Evolutionary conservation across 495 filamentous ascomycete genomes (phyloP), one percentile per base, ranked within the genome.

Genomic region (Cenococcum geophilum): DNA sequence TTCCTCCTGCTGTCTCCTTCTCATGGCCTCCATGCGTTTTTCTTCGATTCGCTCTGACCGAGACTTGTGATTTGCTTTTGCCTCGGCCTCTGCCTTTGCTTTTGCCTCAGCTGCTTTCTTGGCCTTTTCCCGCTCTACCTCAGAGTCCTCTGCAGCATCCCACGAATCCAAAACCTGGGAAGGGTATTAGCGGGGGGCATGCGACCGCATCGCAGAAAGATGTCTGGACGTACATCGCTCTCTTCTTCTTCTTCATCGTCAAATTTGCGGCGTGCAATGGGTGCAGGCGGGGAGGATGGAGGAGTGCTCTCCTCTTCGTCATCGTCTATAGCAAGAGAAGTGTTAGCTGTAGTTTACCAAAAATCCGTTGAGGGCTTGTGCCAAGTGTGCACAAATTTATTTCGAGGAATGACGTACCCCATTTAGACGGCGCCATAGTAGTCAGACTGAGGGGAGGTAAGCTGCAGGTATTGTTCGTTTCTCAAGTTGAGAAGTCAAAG

Each of bases 121-220:
- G 22, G 83, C 88, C 79, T 96, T 97, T 75, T 96, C 91, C 64
- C 89, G 88, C 78, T 99, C 95, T 55, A 86, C 92, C 69, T 99
- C 95, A 54, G 89, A 95, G 77, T 99, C 95, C 69, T 97, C 93
- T 60, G 89, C 93, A 43, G 90, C 92, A 66, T 96, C 91, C 95
- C 95, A 99, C 21, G 90, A 92, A 49, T 99, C 95, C 60, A 97
- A 82, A 59, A 97, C 89, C 89, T 96, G 61, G 55, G 36, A 20
- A 20, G 57, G 62, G 53, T 66, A 68, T 61, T 57, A 55, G 43
- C 43, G 45, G 18, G 35, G 35, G 36, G 32, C 55, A 32, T 18
- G 11, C 49, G 14, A 52, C 22, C 18, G 14, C 6, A 47, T 52
- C 10, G 22, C 36, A n/a, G 36, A 11, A 20, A 12, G 42, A 54